Conservation (phyloP, 306 rosid genomes). For the Sicyos baderoa region DNA sequence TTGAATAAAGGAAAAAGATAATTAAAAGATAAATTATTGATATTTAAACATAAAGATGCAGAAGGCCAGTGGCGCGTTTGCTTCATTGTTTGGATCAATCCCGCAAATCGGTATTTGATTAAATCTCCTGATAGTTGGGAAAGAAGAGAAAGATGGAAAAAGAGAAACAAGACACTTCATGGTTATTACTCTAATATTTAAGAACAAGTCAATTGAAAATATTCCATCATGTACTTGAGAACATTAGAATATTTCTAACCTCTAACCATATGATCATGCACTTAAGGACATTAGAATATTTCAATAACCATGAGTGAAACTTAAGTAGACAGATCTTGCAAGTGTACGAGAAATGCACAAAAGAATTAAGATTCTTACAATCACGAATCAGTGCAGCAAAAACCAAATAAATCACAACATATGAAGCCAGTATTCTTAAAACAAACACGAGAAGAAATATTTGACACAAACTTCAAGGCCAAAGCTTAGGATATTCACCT, state of each 20-base stretch:
- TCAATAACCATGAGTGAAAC: neutral
- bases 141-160: neutral
- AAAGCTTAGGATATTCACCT: constrained; percentile 24
- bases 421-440: neutral
- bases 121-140: neutral
- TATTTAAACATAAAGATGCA: no score
- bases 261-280: neutral
- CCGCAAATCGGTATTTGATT: no score
- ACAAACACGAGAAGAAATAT: neutral
- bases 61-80: no score
- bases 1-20: no score
- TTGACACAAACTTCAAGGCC: neutral
- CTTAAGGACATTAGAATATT: no score
- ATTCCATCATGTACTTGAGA: neutral
- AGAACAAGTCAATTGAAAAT: no score
- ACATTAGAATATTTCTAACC: neutral
- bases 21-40: no score
- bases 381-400: neutral
- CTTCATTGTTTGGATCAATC: no score
- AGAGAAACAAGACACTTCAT: neutral
- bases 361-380: neutral
- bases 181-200: neutral
- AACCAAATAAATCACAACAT: neutral
- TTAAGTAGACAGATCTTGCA: neutral
- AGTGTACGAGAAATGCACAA: neutral